These are phyloP conservation scores for Puccinia triticina DNA, from an alignment of 1,284 basidiomycete genomes.

Conservation along the genomic window DNA sequence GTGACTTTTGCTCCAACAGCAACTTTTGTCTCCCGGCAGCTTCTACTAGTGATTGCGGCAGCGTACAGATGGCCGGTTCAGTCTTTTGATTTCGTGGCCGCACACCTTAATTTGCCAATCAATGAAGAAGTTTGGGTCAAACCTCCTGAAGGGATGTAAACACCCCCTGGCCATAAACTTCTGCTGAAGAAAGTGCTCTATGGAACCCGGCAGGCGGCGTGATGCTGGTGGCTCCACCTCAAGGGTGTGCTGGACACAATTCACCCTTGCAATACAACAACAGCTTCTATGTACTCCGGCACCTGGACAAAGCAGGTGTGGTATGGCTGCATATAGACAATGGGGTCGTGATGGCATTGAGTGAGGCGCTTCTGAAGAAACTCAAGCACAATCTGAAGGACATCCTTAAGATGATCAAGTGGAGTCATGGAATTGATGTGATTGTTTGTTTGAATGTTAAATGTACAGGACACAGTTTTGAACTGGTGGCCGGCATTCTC, in stretches of 20 bases:
- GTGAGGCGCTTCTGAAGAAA: background rate
- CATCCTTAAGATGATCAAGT: background rate
- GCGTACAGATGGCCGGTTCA: background rate
- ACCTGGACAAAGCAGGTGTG: too few relatives aligned
- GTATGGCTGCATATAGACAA: too few relatives aligned
- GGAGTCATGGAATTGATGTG: background rate
- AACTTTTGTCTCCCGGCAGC: background rate
- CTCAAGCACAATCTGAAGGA: background rate
- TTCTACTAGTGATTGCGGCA: background rate
- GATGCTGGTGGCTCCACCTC: conserved; percentile 9
- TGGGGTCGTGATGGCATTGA: background rate
- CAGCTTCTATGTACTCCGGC: too few relatives aligned
- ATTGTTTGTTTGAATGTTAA: too few relatives aligned
- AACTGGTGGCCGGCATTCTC: background rate
- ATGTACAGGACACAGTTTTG: background rate
- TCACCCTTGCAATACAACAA: too few relatives aligned
- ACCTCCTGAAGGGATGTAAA: too few relatives aligned
- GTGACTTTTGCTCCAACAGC: too few relatives aligned
- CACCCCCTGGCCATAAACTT: too few relatives aligned
- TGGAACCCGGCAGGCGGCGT: background rate
- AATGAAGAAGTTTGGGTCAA: conserved; percentile 6
- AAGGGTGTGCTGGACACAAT: too few relatives aligned
- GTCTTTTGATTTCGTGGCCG: conserved; percentile 12
- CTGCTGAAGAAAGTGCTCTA: background rate
- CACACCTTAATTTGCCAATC: too few relatives aligned